Evolutionary conservation across 2,329 filamentous ascomycete species (phyloP), one percentile per base, ranked within the genome.

Genomic region (Aspergillus proliferans): DNA sequence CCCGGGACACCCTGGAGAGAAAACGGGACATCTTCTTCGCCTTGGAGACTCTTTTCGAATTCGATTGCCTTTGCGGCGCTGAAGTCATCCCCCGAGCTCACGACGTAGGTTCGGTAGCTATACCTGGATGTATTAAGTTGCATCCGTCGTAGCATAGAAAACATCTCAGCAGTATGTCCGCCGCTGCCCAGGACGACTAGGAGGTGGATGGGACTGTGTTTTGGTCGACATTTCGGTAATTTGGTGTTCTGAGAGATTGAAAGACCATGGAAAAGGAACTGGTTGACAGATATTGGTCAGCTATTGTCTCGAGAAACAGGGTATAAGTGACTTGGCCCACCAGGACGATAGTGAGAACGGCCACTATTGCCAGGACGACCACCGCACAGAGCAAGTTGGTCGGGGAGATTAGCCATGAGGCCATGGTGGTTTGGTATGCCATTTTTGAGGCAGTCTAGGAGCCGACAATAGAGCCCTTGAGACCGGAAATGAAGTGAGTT

Each of bases 161-260:
- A 77, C 87, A 98, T 95, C 70, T 98, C 93, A 43, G 89, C 85
- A 0, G 93, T 96, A 71, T 98, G 93, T 1, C 93, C 93, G 28
- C 93, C 93, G 2, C 88, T 94, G 46, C 93, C 93, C 21, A 97
- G 85, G 22, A 97, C 84, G 54, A 95, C 80, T 28, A 95, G 75
- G 47, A 90, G 75, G 67, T 91, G 83, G 6, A 76, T 75, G 22
- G 73, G 72, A 3, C 52, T 51, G 45, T 58, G 50, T 44, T 47
- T 61, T 19, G 52, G 50, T 43, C 66, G 65, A 51, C 58, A 58
- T 60, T 61, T 63, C 24, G 64, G 58, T 10, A 67, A 55, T 22
- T 48, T 34, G 14, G 52, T 58, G 45, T 61, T 62, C 28, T 69
- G 65, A 8, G 66, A 66, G 12, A 57, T 54, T n/a, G 56, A 46